Base-by-base conservation (phyloP, 2,329 filamentous ascomycete genomes). In the Volutella citrinella region DNA sequence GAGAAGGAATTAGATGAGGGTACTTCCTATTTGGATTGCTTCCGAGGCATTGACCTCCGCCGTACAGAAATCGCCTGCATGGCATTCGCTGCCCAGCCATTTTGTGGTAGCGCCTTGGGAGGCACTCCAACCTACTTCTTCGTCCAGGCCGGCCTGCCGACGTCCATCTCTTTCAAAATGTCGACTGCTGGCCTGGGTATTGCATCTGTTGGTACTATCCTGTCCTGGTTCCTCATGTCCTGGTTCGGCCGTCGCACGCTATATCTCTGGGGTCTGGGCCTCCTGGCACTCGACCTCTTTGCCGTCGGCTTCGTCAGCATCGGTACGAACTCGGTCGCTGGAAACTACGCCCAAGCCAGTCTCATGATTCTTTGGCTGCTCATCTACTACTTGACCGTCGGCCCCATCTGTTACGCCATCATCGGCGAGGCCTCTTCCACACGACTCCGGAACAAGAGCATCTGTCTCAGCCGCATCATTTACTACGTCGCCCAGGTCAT, bases 211-310 rank as follows among this genome's bases (percentile, higher is more conserved):
- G 71, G 68, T 4, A 72, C 66, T 0, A 46, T 70, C 2, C 36
- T 61, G 3, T 68, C 67, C 3, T 75, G 69, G 70, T 37, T 48
- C 9, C 40, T 67, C 23, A 66, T 68, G 59, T 52, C 54, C 0
- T 49, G 60, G 4, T 61, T 71, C 31, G 70, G 70, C 16, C 61
- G 70, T 13, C 61, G 68, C 5, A 63, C 57, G 2, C 56, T 70
- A 5, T 66, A 74, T 33, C 54, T 71, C 15, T 51, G 50, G 16
- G 72, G 72, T n/a, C 62, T 69, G 20, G 59, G 61, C 4, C 50
- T 55, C 16, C 59, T 74, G 61, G 45, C 51, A 35, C 3, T 44
- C 21, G 54, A 59, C 1, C 55, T 69, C 3, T 61, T 66, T 10
- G 48, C 63, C 13, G 60, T 76, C n/a, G 60, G 69, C 0, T 43